These are phyloP conservation scores for Xylariaceae sp. DNA, from an alignment of 2,329 filamentous ascomycete genomes.

Conservation along the genomic window DNA sequence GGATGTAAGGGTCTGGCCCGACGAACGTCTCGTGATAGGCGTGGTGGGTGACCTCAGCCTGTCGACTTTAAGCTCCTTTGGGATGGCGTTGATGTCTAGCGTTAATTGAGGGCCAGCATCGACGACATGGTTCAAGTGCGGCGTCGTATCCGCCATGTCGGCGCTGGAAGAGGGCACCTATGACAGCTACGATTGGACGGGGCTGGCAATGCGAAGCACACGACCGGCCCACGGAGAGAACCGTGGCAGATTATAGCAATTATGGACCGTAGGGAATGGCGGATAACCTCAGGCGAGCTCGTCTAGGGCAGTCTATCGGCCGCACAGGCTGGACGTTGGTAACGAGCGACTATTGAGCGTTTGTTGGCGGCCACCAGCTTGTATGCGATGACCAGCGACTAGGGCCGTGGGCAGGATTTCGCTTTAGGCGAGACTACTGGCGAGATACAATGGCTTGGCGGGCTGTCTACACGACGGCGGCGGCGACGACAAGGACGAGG, in stretches of 20 bases:
- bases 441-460: not conserved
- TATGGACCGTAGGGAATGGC: not conserved
- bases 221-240: not conserved
- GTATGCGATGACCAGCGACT: not conserved
- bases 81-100: constrained; percentile 12
- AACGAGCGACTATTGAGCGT: not conserved
- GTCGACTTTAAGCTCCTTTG: constrained; percentile 17
- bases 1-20: constrained; percentile 31
- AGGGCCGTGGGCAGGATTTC: not conserved
- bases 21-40: constrained; percentile 28
- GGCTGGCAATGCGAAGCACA: not conserved
- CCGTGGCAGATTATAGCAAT: not conserved
- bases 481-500: not conserved
- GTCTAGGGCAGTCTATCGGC: not conserved
- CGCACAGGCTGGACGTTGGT: not conserved
- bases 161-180: not conserved
- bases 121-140: constrained; percentile 11
- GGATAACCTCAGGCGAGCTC: not conserved
- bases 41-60: constrained; percentile 28
- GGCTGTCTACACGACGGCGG: not conserved
- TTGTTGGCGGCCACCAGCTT: not conserved
- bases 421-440: not conserved
- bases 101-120: constrained; percentile 16
- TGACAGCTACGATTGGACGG: not conserved
- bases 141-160: constrained; percentile 16